Base-by-base conservation (phyloP, 2,329 filamentous ascomycete species). In the Herpotrichia juniperi region DNA sequence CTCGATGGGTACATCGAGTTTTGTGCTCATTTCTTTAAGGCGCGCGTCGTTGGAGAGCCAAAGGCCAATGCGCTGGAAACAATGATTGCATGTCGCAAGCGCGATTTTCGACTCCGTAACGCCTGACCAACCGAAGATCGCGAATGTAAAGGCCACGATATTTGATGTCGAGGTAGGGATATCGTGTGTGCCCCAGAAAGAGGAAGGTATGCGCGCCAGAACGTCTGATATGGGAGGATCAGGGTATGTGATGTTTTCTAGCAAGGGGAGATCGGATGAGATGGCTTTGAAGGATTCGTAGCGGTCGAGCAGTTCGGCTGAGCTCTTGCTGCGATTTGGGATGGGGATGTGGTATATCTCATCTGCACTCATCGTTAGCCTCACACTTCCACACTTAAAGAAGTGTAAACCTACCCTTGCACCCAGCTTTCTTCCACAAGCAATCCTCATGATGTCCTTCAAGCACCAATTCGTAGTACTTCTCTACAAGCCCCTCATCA, bases 401-500 rank as follows among this genome's bases (percentile, higher is more conserved):
- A 24, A 3, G 28, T 9, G 17, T 35, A 16, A 12, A 30, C 77
- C 54, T 78, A 91, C 89, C 87, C 74, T 96, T 92, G 70, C 93
- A 97, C n/a, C 91, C 92, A 53, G 86, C 86, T 69, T 86, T 89
- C 63, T 86, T 85, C 94, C 93, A 99, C 16, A 94, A 79, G 68
- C 93, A 99, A 56, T 86, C 87, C 46, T 91, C 87, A 24, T 87
- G 83, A 69, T 99, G 93, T 2, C 87, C 89, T 21, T 85, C 81
- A 12, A 89, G 76, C 46, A 97, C 87, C 53, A 93, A 78, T 45
- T 86, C 84, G 19, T 79, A 80, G 68, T 96, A 97, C 65, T 88
- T 87, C 40, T 89, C 84, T 7, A 94, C 87, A 46, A 97, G 78
- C 14, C 85, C 88, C 28, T 87, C 72, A 24, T 84, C 83, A 71